Conservation (phyloP, 2,329 filamentous ascomycete species). For the Diaporthe sp. region DNA sequence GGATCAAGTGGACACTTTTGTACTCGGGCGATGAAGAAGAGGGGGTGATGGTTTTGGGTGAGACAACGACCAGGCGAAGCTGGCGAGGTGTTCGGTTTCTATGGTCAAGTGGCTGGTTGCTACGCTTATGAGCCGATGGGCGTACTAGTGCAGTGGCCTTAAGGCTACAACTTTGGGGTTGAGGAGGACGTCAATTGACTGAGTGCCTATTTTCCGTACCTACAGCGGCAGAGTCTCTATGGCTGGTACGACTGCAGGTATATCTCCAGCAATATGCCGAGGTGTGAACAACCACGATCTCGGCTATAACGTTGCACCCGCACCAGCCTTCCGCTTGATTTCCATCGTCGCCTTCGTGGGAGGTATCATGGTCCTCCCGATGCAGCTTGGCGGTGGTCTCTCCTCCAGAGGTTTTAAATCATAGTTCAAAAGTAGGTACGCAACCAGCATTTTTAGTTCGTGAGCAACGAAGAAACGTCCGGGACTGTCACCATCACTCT, state of each 20-base stretch:
- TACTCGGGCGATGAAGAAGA: too few relatives aligned
- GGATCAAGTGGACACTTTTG: background rate
- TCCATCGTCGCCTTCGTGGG: conserved; percentile 51
- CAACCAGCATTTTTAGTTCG: conserved; percentile 68
- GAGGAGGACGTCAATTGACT: too few relatives aligned
- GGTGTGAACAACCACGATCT: background rate
- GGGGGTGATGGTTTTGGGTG: background rate
- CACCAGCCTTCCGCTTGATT: conserved; percentile 44
- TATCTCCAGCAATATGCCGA: background rate
- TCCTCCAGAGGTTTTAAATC: conserved; percentile 60
- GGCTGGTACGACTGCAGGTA: background rate
- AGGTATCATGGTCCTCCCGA: conserved; percentile 60
- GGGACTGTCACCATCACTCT: conserved; percentile 51
- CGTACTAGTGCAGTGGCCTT: too few relatives aligned
- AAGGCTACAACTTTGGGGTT: too few relatives aligned
- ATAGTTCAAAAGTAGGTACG: conserved; percentile 66
- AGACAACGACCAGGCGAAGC: background rate
- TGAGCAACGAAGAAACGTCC: conserved; percentile 70
- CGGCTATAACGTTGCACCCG: conserved; percentile 4
- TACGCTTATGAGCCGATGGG: background rate
- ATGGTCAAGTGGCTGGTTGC: too few relatives aligned
- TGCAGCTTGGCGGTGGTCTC: conserved; percentile 58
- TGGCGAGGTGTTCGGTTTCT: background rate
- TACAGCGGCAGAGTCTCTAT: too few relatives aligned
- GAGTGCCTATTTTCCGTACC: background rate